A percentile compares a stretch with the other conserved stretches of the same genome.
Evolutionary conservation across 2,329 filamentous ascomycete genomes (phyloP).

Genomic region (Pseudogymnoascus sp.): DNA sequence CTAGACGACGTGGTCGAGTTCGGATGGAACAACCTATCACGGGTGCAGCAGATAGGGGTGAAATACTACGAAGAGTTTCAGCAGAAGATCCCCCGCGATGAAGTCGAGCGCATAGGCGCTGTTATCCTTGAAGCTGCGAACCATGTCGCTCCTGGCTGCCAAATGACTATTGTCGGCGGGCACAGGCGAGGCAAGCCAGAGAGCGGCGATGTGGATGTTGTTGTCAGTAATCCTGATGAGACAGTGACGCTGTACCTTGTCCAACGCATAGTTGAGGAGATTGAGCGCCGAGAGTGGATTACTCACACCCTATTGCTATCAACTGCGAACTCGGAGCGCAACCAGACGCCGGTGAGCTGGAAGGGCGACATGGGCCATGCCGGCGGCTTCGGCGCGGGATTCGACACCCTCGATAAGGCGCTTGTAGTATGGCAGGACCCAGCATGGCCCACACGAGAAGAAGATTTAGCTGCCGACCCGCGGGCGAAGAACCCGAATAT

Average conservation of each 20-base stretch:
- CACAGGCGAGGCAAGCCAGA: constrained; percentile 59
- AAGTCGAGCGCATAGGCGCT: constrained; percentile 64
- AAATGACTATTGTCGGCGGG: constrained; percentile 59
- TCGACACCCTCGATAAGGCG: constrained; percentile 87
- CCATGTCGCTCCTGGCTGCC: constrained; percentile 49
- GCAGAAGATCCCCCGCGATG: constrained; percentile 61
- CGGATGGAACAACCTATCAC: constrained; percentile 67
- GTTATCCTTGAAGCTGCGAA: constrained; percentile 63
- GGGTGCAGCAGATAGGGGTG: constrained; percentile 86
- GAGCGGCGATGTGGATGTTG: constrained; percentile 78
- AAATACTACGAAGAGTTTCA: constrained; percentile 90
- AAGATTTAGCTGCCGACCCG: constrained; percentile 24
- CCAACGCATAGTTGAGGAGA: constrained; percentile 58
- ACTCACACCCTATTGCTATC: constrained; percentile 75
- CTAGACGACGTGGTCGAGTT: constrained; percentile 80
- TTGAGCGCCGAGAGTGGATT: constrained; percentile 66
- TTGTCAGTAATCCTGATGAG: constrained; percentile 74
- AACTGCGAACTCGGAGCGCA: constrained; percentile 63
- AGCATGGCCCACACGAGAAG: constrained; percentile 35
- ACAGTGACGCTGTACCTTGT: constrained; percentile 64
- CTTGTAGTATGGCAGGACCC: constrained; percentile 87
- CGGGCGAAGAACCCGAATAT: constrained; percentile 58
- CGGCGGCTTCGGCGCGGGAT: constrained; percentile 50
- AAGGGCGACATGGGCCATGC: constrained; percentile 37
- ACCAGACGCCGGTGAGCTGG: constrained; percentile 55